Evolutionary conservation across 1,284 basidiomycete species (phyloP).

Genomic region (Cutaneotrichosporon sp.): DNA sequence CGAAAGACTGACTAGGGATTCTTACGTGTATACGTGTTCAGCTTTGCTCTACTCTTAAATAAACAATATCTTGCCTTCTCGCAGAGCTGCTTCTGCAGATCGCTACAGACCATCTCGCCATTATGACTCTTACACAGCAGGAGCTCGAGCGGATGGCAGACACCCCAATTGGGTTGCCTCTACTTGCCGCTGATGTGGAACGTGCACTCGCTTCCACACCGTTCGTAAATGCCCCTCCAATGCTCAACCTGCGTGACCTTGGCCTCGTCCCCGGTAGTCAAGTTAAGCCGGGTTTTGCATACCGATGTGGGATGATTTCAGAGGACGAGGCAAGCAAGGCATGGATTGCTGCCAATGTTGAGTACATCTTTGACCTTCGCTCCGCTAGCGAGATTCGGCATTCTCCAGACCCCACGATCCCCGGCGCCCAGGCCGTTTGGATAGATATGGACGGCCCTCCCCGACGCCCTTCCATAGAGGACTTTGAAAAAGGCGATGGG

Average conservation of each 20-base stretch:
- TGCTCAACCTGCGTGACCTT: conserved; percentile 17
- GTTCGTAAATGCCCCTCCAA: conserved; percentile 2
- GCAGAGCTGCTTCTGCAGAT: too few relatives aligned
- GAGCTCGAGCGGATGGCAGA: conserved; percentile 4
- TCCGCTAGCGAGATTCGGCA: conserved; percentile 1
- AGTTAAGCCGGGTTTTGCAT: conserved; percentile 3
- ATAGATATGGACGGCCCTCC: neutral
- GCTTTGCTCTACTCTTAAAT: too few relatives aligned
- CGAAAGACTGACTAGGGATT: too few relatives aligned
- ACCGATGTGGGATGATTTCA: conserved; percentile 7
- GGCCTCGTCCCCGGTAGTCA: conserved; percentile 7
- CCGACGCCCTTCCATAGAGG: neutral
- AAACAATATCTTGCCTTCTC: too few relatives aligned
- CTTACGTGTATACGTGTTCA: too few relatives aligned
- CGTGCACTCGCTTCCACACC: conserved; percentile 8
- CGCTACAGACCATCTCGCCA: neutral
- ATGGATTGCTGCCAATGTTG: conserved; percentile 10
- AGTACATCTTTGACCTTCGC: conserved; percentile 14
- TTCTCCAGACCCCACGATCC: conserved; percentile 6
- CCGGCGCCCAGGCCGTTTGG: conserved; percentile 6
- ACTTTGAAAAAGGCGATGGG: conserved; percentile 12
- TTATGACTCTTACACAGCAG: neutral
- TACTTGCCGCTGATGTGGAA: neutral
- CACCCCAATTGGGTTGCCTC: neutral
- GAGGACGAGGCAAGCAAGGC: neutral